Evolutionary conservation across 257 asterid genomes (phyloP).

Genomic region (Ocimum tenuiflorum): DNA sequence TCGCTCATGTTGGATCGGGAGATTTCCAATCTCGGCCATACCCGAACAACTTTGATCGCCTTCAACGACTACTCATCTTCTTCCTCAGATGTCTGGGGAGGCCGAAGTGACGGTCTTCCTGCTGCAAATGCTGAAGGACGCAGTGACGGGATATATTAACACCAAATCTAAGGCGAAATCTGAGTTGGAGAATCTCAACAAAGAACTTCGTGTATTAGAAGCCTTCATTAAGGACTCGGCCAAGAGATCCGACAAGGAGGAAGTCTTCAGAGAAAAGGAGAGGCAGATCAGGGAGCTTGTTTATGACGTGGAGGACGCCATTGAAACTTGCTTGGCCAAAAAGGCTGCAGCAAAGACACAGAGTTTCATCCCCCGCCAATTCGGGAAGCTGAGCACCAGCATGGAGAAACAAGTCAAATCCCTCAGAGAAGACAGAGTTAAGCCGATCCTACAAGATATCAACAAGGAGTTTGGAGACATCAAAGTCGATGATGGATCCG

Average conservation of each 20-base stretch:
- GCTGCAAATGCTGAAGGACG: background rate
- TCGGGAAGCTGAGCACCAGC: background rate
- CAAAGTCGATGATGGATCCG: too few species aligned
- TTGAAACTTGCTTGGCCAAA: background rate
- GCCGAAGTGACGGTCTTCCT: background rate
- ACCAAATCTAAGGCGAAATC: background rate
- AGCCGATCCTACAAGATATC: too few species aligned
- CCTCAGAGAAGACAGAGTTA: background rate
- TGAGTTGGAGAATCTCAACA: background rate
- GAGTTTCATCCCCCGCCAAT: background rate
- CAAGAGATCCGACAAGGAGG: background rate
- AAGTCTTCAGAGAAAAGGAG: background rate
- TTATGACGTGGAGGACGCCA: background rate
- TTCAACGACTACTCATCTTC: too few species aligned
- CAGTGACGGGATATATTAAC: background rate
- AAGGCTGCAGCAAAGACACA: background rate
- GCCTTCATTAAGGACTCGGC: background rate
- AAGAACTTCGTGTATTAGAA: background rate
- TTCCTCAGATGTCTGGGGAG: background rate
- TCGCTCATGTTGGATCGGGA: too few species aligned
- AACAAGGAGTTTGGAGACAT: too few species aligned
- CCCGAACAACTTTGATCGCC: too few species aligned
- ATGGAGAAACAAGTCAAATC: background rate
- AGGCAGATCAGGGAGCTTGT: background rate
- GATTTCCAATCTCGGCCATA: too few species aligned